A percentile compares a stretch with the other conserved stretches of the same genome.
phyloP scores from a whole-genome alignment of 352 stramenopile genomes.

The Pseudoperonospora humuli region DNA sequence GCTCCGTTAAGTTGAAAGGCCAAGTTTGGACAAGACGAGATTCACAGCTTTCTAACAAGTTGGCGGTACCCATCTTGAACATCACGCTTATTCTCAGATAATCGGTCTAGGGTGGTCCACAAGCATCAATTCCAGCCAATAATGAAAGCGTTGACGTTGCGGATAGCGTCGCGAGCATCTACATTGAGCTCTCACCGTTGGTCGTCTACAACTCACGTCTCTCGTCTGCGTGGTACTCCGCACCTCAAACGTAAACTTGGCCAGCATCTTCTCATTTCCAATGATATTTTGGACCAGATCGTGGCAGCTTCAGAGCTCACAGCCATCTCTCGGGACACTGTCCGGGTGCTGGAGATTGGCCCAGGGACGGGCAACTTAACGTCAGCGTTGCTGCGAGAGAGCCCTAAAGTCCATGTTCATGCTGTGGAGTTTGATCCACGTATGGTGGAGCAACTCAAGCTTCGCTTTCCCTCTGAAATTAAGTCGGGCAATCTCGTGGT shows the following conservation, averaged over 20 bases:
- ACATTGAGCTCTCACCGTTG: conserved; percentile 6
- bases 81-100: too few relatives aligned
- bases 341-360: conserved; percentile 78
- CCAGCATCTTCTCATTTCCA: conserved; percentile 70
- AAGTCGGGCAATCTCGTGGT: conserved; percentile 23
- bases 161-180: neutral
- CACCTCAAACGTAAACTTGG: conserved; percentile 78
- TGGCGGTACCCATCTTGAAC: too few relatives aligned
- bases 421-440: conserved; percentile 68
- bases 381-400: conserved; percentile 50
- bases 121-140: neutral
- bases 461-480: conserved; percentile 38
- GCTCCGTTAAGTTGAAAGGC: too few relatives aligned
- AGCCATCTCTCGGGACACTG: conserved; percentile 12
- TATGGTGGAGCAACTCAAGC: conserved; percentile 65
- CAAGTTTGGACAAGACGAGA: too few relatives aligned
- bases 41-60: too few relatives aligned
- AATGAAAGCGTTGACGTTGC: conserved; percentile 2
- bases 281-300: conserved; percentile 54
- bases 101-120: neutral
- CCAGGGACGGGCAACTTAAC: conserved; percentile 83
- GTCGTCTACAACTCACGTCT: conserved; percentile 33
- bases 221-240: conserved; percentile 43
- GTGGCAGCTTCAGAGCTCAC: conserved; percentile 50
- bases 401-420: conserved; percentile 43